Base-by-base conservation (phyloP, 2,329 filamentous ascomycete species). In the Monosporascus sp. region DNA sequence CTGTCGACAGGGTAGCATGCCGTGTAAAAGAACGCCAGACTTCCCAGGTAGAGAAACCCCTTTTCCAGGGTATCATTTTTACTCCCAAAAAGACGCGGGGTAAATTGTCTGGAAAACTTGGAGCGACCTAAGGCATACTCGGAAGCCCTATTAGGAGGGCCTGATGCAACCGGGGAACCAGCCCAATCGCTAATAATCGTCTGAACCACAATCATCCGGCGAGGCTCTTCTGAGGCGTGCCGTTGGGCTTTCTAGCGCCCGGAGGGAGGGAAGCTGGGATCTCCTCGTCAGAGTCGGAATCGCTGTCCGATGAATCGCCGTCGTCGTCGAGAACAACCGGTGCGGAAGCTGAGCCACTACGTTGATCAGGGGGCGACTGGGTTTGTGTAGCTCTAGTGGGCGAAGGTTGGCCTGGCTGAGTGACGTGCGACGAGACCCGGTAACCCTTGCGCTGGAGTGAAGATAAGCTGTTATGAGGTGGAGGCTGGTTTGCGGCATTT, bases 401-500 rank as follows among this genome's bases (percentile, higher is more conserved):
- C 25, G 51, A 52, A 17, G 34, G 51, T 18, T 50, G 53, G 24
- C 24, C 53, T 3, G 59, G 27, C 5, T 52, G 57, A 2, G 56
- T 24, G 24, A 58, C 49, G 36, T 68, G 65, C 2, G 65, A 65
- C 6, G 62, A 65, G 18, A 68, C 59, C 5, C 63, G 59, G 20
- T 68, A 68, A 7, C 65, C 66, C 47, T 65, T 65, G 3, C 58
- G 57, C 49, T 68, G 65, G 8, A 60, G 52, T 0, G 63, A 62
- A 1, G 62, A 65, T 3, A 68, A 61, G 27, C 64, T 68, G 22
- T 60, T 60, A 20, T 54, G 49, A 14, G 45, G 44, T 3, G 24
- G 20, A 31, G 22, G 52, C 20, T 25, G 22, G 7, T 46, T 14
- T 25, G 22, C 8, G 5, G 20, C 1, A 31, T 18, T 18, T 24